Evolutionary conservation across 305 asterid species (phyloP), one percentile per base, ranked within the genome.

Genomic region (Fraxinus greggii): DNA sequence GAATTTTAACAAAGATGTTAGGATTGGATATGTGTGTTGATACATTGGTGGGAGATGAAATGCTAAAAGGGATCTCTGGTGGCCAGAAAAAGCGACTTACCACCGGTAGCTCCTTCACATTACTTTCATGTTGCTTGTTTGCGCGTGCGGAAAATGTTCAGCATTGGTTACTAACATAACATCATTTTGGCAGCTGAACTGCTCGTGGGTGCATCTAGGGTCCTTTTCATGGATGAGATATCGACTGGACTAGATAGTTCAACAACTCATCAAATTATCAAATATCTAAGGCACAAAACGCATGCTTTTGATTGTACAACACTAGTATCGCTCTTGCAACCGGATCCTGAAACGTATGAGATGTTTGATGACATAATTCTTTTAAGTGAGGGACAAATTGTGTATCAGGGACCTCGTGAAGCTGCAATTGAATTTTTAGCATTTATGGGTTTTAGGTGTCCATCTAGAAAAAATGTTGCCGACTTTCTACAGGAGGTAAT

Each of bases 41-140:
- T 88, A 91, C 97, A 85, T 78, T 93, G 87, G 96, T 93, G 79
- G 97, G 97, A 81, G 95, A 91, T 83, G 97, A 93, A 86, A 93
- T 93, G 96, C 90, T 91, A 28, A 91, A 90, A 86, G 97, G 97
- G 77, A 91, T 93, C 83, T 93, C 97, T 28, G 97, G 97, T 54
- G 97, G 97, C 72, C 97, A 93, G 79, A 93, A 88, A 82, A 93
- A 91, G 90, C 88, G 97, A 26, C 93, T 93, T 15, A 93, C 96
- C 1, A 91, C 95, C 2, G 97, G 97, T 92, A 87, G 63, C 73
- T 84, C 70, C 79, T 80, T 77, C 79, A 35, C 36, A 61, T 76
- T 76, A 79, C 75, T 84, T 54, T 79, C 56, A 79, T 83, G 80
- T 78, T 72, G 82, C 83, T 81, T 75, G 77, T 75, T 83, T 65